These are phyloP conservation scores for Ogataea dorogensis DNA, from an alignment of 805 yeast genomes.

Conservation along the genomic window DNA sequence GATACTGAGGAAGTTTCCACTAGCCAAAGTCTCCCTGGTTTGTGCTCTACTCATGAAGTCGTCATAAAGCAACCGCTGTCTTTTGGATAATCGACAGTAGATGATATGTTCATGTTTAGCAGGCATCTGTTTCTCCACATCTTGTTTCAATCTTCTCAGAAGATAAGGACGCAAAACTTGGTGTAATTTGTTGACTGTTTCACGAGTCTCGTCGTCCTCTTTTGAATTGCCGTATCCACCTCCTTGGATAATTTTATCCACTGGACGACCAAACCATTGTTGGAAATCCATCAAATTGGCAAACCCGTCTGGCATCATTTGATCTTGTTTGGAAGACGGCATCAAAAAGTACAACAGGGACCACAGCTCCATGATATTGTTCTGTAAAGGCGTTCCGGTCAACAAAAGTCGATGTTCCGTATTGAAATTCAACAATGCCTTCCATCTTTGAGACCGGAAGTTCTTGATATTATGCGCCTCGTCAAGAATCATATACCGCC, in stretches of 20 bases:
- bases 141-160: conserved; percentile 87
- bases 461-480: conserved; percentile 98
- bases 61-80: conserved; percentile 89
- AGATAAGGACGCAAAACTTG: conserved; percentile 92
- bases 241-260: conserved; percentile 84
- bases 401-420: conserved; percentile 82
- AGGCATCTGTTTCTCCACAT: conserved; percentile 99
- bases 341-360: conserved; percentile 88
- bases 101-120: conserved; percentile 94
- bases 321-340: conserved; percentile 74
- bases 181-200: conserved; percentile 85
- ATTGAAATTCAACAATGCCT: conserved; percentile 88
- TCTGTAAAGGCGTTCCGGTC: conserved; percentile 97
- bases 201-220: conserved; percentile 74
- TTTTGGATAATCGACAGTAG: conserved; percentile 85
- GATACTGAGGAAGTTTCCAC: conserved; percentile 92
- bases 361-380: conserved; percentile 94
- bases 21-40: conserved; percentile 87
- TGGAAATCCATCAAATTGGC: conserved; percentile 95
- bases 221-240: conserved; percentile 41
- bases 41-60: conserved; percentile 97
- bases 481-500: conserved; percentile 96
- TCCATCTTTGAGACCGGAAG: conserved; percentile 96
- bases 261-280: conserved; percentile 98
- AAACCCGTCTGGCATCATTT: conserved; percentile 90